phyloP scores from a whole-genome alignment of 1,139 yeast species.

The Diutina ranongensis region DNA sequence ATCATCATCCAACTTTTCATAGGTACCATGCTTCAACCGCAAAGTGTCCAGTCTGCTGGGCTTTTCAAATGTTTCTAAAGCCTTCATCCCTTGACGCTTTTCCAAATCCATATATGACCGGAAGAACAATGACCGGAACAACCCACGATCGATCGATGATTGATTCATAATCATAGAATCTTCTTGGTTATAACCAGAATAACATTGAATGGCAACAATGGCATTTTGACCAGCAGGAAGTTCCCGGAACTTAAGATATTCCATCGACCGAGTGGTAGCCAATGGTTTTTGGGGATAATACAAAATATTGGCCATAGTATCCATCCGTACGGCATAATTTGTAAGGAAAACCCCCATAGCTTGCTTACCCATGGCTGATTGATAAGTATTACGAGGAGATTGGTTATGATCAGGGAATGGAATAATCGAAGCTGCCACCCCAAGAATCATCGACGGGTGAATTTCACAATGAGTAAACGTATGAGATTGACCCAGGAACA shows the following conservation, averaged over 20 bases:
- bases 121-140: constrained; percentile 90
- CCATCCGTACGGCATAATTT: constrained; percentile 95
- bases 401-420: constrained; percentile 99
- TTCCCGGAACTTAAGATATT: constrained; percentile 91
- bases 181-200: constrained; percentile 98
- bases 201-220: constrained; percentile 94
- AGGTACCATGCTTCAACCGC: constrained; percentile 94
- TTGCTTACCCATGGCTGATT: constrained; percentile 99
- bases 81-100: constrained; percentile 96
- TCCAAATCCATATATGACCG: constrained; percentile 98
- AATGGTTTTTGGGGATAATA: constrained; percentile 98
- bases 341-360: constrained; percentile 99
- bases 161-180: constrained; percentile 99
- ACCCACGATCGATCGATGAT: constrained; percentile 91
- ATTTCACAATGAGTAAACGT: constrained; percentile 98
- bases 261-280: constrained; percentile 99
- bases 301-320: constrained; percentile 95
- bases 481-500: constrained; percentile 51
- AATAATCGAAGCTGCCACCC: constrained; percentile 96
- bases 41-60: constrained; percentile 91
- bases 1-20: constrained; percentile 95
- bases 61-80: constrained; percentile 90
- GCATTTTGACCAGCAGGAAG: constrained; percentile 99
- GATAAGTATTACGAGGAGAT: constrained; percentile 98
- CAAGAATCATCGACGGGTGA: constrained; percentile 97